These are phyloP conservation scores for Liquidambar formosana DNA, from an alignment of 164 flowering plant genomes.

Conservation along the genomic window DNA sequence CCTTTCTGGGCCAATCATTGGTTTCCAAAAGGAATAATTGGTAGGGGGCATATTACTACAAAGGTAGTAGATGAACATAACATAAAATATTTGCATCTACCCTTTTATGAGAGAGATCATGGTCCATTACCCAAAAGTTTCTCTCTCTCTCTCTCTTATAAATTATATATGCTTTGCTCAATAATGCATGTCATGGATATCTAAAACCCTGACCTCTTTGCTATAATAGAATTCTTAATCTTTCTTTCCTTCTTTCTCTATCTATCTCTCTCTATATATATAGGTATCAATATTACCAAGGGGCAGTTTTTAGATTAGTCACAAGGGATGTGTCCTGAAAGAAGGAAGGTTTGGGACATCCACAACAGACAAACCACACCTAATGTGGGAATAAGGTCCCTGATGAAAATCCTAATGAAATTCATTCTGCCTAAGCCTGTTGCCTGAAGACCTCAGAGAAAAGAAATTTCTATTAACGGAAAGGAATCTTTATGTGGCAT, in stretches of 20 bases:
- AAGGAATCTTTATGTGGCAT: constrained; percentile 60
- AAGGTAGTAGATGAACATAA: constrained; percentile 25
- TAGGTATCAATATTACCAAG: neutral
- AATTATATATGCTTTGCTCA: neutral
- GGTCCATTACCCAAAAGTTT: constrained; percentile 22
- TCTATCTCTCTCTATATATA: neutral
- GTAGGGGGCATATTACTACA: constrained; percentile 22
- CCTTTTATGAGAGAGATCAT: constrained; percentile 6
- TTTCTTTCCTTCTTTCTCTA: too few relatives aligned
- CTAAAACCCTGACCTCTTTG: constrained; percentile 1
- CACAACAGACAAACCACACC: constrained; percentile 6
- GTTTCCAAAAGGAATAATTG: constrained; percentile 27
- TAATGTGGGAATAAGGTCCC: constrained; percentile 21
- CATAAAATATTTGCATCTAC: constrained; percentile 21
- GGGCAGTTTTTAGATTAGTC: neutral
- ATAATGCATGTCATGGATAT: constrained; percentile 15
- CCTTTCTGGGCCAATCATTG: constrained; percentile 31
- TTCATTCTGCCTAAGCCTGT: constrained; percentile 3
- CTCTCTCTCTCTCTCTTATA: constrained; percentile 9
- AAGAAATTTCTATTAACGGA: constrained; percentile 38
- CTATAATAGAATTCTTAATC: neutral
- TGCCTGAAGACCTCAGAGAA: too few relatives aligned
- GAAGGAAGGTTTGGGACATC: neutral
- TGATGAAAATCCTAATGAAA: neutral
- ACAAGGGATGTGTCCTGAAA: neutral